phyloP scores from a whole-genome alignment of 352 stramenopile genomes.

The Globisporangium mamillatum region DNA sequence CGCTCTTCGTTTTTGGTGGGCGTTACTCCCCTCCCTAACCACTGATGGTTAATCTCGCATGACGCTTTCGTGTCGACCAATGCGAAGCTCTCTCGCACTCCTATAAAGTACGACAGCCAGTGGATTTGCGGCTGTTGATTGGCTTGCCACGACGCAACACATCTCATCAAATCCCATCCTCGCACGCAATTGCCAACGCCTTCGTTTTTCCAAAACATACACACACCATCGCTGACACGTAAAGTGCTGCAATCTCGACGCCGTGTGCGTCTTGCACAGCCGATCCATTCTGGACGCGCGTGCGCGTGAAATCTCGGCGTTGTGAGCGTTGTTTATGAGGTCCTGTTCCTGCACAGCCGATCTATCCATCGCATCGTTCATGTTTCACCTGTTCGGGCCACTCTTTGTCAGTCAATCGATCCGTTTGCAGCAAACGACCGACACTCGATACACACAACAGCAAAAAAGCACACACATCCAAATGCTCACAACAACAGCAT shows the following conservation, averaged over 20 bases:
- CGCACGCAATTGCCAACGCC: background rate
- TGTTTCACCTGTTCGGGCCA: background rate
- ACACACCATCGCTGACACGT: slow-evolving; percentile 1
- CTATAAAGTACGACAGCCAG: background rate
- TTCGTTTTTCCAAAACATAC: background rate
- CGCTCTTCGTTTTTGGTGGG: background rate
- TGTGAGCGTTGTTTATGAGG: too few relatives aligned
- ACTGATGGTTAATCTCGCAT: background rate
- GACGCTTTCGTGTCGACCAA: slow-evolving; percentile 14
- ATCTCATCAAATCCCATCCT: background rate
- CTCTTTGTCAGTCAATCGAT: background rate
- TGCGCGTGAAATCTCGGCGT: too few relatives aligned
- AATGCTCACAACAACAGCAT: background rate
- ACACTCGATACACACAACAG: too few relatives aligned
- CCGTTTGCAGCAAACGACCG: background rate
- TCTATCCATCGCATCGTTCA: background rate
- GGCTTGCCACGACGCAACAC: slow-evolving; percentile 6
- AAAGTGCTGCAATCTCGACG: background rate
- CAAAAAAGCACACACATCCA: background rate
- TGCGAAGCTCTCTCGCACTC: background rate
- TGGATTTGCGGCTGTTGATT: background rate
- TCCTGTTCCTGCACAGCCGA: background rate
- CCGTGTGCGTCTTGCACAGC: background rate
- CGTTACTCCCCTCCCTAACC: background rate
- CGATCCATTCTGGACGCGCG: background rate